These are phyloP conservation scores for Leucosporidium scottii DNA, from an alignment of 768 basidiomycete species.

Conservation along the genomic window DNA sequence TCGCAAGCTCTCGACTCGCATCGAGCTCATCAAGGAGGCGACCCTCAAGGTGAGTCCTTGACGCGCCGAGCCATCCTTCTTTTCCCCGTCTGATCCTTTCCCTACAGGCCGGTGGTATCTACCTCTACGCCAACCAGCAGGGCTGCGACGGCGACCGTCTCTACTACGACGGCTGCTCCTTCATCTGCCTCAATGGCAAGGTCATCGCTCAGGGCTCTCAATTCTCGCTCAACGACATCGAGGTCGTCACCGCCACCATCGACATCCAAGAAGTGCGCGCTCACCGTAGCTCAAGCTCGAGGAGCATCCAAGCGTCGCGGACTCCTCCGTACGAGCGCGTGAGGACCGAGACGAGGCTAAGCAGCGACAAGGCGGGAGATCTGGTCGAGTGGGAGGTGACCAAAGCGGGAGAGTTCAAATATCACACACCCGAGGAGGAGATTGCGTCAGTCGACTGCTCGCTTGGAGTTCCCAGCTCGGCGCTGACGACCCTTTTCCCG, in stretches of 20 bases:
- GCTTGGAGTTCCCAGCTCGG: not conserved
- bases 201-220: slow-evolving; percentile 93
- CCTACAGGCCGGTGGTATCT: slow-evolving; percentile 80
- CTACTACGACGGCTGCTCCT: slow-evolving; percentile 94
- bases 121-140: slow-evolving; percentile 97
- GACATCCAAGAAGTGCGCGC: slow-evolving; percentile 95
- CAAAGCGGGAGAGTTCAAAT: slow-evolving; percentile 54
- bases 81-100: too few relatives aligned
- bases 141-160: slow-evolving; percentile 97
- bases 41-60: slow-evolving; percentile 66
- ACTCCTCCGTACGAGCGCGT: slow-evolving; percentile 71
- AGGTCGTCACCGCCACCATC: slow-evolving; percentile 89
- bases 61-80: too few relatives aligned
- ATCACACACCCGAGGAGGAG: slow-evolving; percentile 88
- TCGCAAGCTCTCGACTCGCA: slow-evolving; percentile 82
- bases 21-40: slow-evolving; percentile 94
- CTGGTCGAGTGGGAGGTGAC: slow-evolving; percentile 50
- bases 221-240: slow-evolving; percentile 91
- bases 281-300: slow-evolving; percentile 66
- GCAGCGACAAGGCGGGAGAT: slow-evolving; percentile 61
- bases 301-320: slow-evolving; percentile 80
- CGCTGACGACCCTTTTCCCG: not conserved
- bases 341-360: slow-evolving; percentile 60
- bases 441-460: slow-evolving; percentile 66
- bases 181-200: slow-evolving; percentile 90